Conservation (phyloP, 2,329 filamentous ascomycete species). For the Endoconidiophora polonica region DNA sequence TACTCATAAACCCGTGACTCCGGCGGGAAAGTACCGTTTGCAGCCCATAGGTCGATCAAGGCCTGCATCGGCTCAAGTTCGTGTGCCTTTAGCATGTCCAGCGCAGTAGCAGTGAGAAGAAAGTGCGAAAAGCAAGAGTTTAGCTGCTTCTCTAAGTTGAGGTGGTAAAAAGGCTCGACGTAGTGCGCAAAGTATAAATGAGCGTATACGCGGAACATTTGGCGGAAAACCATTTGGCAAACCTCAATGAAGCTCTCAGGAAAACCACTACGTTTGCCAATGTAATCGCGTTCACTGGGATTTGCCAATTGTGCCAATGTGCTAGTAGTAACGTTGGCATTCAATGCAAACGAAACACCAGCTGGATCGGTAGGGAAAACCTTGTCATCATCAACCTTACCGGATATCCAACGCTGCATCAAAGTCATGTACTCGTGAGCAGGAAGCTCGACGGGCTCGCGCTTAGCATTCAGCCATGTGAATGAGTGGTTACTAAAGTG, state of each 20-base stretch:
- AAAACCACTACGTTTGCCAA: slow-evolving; percentile 86
- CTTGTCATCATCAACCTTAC: slow-evolving; percentile 77
- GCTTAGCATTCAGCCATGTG: slow-evolving; percentile 83
- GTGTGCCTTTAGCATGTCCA: slow-evolving; percentile 71
- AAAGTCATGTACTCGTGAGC: slow-evolving; percentile 88
- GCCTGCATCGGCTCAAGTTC: slow-evolving; percentile 95
- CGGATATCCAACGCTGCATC: slow-evolving; percentile 92
- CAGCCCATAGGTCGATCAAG: slow-evolving; percentile 78
- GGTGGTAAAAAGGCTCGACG: slow-evolving; percentile 65
- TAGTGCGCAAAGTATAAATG: slow-evolving; percentile 98
- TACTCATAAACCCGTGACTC: slow-evolving; percentile 53
- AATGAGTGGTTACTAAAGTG: slow-evolving; percentile 65
- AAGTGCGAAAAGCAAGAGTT: slow-evolving; percentile 85
- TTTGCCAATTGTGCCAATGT: slow-evolving; percentile 47
- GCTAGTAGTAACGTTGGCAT: slow-evolving; percentile 39
- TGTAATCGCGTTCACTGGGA: slow-evolving; percentile 51
- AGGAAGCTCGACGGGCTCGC: slow-evolving; percentile 78
- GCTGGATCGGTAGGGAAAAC: slow-evolving; percentile 82
- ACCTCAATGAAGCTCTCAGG: slow-evolving; percentile 78
- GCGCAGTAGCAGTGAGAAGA: slow-evolving; percentile 60
- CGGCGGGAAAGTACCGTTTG: slow-evolving; percentile 71
- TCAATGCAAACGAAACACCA: slow-evolving; percentile 48
- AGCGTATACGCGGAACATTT: slow-evolving; percentile 97
- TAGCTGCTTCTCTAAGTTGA: slow-evolving; percentile 64
- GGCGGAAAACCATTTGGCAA: slow-evolving; percentile 85